These are phyloP conservation scores for Spatholobus suberectus DNA, from an alignment of 306 rosid species.

Conservation along the genomic window DNA sequence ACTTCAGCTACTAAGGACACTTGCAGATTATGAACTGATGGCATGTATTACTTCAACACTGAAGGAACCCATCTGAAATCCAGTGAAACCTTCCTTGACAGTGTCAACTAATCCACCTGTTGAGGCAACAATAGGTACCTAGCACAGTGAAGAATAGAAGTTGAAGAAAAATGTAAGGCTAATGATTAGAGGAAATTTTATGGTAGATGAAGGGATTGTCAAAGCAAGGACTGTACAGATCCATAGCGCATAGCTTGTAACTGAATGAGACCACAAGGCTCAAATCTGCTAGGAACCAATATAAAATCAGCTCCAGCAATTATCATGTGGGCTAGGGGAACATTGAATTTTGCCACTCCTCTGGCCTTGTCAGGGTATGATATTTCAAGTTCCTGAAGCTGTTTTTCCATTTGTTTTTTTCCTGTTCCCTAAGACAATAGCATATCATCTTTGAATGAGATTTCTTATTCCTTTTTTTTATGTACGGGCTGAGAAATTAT, in stretches of 20 bases:
- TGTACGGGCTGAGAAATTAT: not conserved
- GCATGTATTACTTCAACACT: conserved; percentile 66
- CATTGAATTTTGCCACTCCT: conserved; percentile 82
- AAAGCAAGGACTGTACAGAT: conserved; percentile 50
- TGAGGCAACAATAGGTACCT: conserved; percentile 86
- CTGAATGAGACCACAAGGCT: conserved; percentile 91
- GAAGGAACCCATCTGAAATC: conserved; percentile 89
- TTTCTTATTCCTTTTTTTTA: not conserved
- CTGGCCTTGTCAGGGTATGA: conserved; percentile 71
- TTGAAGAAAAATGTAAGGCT: conserved; percentile 9
- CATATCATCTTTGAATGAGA: conserved; percentile 36
- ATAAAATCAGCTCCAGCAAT: conserved; percentile 82
- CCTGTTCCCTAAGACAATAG: conserved; percentile 73
- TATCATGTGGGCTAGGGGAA: conserved; percentile 81
- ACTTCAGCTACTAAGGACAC: not conserved
- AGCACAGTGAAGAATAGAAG: conserved; percentile 19
- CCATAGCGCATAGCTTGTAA: conserved; percentile 90
- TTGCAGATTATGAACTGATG: conserved; percentile 9
- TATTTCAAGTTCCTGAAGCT: conserved; percentile 66
- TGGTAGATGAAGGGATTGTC: not conserved
- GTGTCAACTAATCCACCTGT: conserved; percentile 92
- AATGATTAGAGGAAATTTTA: not conserved
- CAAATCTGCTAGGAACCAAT: conserved; percentile 80
- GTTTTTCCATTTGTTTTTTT: conserved; percentile 78
- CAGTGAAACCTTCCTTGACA: conserved; percentile 84